phyloP scores from a whole-genome alignment of 2,329 filamentous ascomycete genomes.

The Hypomyces rosellus region DNA sequence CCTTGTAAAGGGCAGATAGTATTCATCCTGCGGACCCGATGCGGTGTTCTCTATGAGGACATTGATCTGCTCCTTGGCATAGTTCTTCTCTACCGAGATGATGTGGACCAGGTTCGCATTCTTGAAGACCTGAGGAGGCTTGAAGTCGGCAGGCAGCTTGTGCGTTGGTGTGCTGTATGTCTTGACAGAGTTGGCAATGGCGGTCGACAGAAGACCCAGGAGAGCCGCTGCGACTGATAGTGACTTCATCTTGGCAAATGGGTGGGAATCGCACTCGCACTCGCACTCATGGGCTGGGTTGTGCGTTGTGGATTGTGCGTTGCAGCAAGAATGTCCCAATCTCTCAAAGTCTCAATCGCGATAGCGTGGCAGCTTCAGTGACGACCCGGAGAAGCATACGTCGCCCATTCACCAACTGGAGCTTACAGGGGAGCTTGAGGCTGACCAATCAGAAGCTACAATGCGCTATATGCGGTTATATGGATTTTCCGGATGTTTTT shows the following conservation, averaged over 20 bases:
- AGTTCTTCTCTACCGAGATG: constrained; percentile 89
- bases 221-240: constrained; percentile 49
- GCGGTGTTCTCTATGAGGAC: constrained; percentile 89
- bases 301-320: constrained; percentile 10
- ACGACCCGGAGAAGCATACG: constrained; percentile 28
- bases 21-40: constrained; percentile 72
- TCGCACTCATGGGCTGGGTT: no score
- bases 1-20: constrained; percentile 81
- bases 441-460: constrained; percentile 21
- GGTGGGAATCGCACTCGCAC: constrained; percentile 19
- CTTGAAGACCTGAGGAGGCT: constrained; percentile 84
- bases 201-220: constrained; percentile 49
- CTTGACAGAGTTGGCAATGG: constrained; percentile 35
- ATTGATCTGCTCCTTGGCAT: constrained; percentile 84
- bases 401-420: constrained; percentile 27
- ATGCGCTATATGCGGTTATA: constrained; percentile 4
- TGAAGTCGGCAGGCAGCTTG: constrained; percentile 60
- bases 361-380: constrained; percentile 12
- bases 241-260: constrained; percentile 34
- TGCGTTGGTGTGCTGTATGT: constrained; percentile 45
- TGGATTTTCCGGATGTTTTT: constrained; percentile 7
- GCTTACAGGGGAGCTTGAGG: constrained; percentile 20
- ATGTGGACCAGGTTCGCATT: constrained; percentile 87
- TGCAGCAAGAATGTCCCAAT: constrained; percentile 10
- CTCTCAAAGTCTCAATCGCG: constrained; percentile 12